Percentiles rank a stretch among this genome's conserved stretches.
Evolutionary conservation across 176 grass and related monocot species (phyloP).

Genomic region (Tillandsia fasciculata): DNA sequence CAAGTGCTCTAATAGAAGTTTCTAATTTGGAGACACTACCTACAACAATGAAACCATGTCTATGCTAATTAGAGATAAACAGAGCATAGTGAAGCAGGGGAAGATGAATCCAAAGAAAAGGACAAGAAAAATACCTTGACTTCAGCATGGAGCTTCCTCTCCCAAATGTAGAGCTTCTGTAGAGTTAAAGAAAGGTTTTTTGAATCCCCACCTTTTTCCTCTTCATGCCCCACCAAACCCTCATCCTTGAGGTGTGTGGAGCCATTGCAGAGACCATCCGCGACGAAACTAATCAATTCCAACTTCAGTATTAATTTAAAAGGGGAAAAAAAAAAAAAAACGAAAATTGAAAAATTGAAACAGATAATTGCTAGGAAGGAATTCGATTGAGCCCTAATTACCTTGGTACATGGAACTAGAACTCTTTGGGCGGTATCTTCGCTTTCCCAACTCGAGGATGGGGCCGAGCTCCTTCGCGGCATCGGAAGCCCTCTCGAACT

Average conservation of each 20-base stretch:
- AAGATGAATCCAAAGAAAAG: background rate
- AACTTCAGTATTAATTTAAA: conserved; percentile 9
- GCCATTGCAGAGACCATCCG: conserved; percentile 46
- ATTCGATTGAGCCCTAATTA: conserved; percentile 20
- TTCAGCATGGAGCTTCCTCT: conserved; percentile 82
- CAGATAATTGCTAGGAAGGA: background rate
- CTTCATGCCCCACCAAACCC: conserved; percentile 38
- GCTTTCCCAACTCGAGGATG: conserved; percentile 66
- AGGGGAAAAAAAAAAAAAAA: conserved; percentile 1
- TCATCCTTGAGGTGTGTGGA: conserved; percentile 29
- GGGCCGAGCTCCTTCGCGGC: conserved; percentile 38
- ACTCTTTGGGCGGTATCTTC: conserved; percentile 35
- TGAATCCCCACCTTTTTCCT: conserved; percentile 25
- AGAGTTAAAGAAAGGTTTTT: conserved; percentile 47
- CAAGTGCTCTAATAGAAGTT: background rate
- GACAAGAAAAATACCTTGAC: conserved; percentile 49
- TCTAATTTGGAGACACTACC: no score
- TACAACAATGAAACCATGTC: no score
- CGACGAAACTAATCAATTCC: conserved; percentile 42
- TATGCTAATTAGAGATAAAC: no score
- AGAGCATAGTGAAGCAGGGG: no score
- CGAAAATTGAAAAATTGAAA: background rate
- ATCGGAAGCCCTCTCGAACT: conserved; percentile 46
- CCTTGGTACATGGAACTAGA: conserved; percentile 49
- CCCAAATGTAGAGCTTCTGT: conserved; percentile 88